phyloP scores from a whole-genome alignment of 306 rosid genomes.

The Citrullus colocynthis region DNA sequence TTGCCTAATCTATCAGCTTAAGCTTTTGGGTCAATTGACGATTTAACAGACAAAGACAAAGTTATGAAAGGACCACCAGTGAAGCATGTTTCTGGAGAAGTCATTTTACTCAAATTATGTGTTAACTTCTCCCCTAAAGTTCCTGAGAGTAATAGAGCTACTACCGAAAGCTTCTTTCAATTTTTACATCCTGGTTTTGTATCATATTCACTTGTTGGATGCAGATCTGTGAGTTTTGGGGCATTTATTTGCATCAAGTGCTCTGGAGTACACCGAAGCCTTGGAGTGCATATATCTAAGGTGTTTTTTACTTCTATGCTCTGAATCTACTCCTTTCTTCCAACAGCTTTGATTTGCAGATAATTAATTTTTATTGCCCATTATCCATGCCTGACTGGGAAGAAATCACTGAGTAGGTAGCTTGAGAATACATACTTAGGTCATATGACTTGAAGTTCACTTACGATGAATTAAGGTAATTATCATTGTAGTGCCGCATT shows the following conservation, averaged over 20 bases:
- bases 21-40: too few relatives aligned
- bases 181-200: not conserved
- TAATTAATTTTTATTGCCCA: not conserved
- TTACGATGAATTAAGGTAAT: not conserved
- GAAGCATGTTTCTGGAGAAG: not conserved
- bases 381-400: not conserved
- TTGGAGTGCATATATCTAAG: slow-evolving; percentile 92
- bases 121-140: not conserved
- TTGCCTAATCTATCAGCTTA: too few relatives aligned
- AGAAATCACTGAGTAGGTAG: not conserved
- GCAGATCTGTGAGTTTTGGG: slow-evolving; percentile 72
- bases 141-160: not conserved
- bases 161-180: not conserved
- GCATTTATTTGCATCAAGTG: slow-evolving; percentile 87
- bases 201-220: slow-evolving; percentile 7
- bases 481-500: not conserved
- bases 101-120: not conserved
- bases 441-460: not conserved
- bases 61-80: not conserved
- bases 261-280: slow-evolving; percentile 87
- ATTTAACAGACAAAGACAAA: not conserved
- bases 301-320: slow-evolving; percentile 24
- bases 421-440: not conserved
- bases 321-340: not conserved
- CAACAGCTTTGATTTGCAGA: not conserved